phyloP scores from a whole-genome alignment of 495 filamentous ascomycete species.

The Cercophora scortea region DNA sequence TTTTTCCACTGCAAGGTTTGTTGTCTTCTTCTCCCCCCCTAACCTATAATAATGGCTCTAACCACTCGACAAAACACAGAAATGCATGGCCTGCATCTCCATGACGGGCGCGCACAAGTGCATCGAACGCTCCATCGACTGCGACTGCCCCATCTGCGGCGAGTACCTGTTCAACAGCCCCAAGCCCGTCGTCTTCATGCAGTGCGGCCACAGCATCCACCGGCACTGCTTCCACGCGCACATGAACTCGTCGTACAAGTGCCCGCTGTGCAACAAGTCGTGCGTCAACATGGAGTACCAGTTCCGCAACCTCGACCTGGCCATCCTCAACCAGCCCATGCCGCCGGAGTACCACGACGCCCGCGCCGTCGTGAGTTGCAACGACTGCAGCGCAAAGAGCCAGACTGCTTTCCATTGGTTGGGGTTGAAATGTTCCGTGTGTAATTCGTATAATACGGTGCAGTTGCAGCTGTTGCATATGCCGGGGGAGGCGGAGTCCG shows the following conservation, averaged over 20 bases:
- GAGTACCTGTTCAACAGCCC: constrained; percentile 97
- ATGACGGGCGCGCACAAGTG: constrained; percentile 80
- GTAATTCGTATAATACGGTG: constrained; percentile 77
- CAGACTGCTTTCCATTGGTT: constrained; percentile 89
- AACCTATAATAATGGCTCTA: background rate
- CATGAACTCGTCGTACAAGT: constrained; percentile 82
- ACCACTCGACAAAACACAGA: constrained; percentile 38
- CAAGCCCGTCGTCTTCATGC: constrained; percentile 83
- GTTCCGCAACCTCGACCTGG: constrained; percentile 80
- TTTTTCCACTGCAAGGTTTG: constrained; percentile 95
- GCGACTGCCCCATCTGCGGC: constrained; percentile 96
- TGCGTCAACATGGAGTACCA: constrained; percentile 95
- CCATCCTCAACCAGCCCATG: constrained; percentile 87
- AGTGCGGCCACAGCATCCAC: constrained; percentile 95
- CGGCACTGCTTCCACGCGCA: constrained; percentile 75
- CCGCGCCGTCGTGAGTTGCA: constrained; percentile 77
- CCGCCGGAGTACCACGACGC: constrained; percentile 73
- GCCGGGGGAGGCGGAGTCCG: constrained; percentile 6
- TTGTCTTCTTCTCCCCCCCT: background rate
- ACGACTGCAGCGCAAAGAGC: constrained; percentile 85
- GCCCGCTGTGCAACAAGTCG: constrained; percentile 88
- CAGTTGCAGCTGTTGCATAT: constrained; percentile 52
- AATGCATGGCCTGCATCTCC: constrained; percentile 83
- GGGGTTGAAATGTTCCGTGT: constrained; percentile 80
- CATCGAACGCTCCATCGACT: constrained; percentile 89